Evolutionary conservation across 2,329 filamentous ascomycete species (phyloP).

Genomic region (Aspergillus sp.): DNA sequence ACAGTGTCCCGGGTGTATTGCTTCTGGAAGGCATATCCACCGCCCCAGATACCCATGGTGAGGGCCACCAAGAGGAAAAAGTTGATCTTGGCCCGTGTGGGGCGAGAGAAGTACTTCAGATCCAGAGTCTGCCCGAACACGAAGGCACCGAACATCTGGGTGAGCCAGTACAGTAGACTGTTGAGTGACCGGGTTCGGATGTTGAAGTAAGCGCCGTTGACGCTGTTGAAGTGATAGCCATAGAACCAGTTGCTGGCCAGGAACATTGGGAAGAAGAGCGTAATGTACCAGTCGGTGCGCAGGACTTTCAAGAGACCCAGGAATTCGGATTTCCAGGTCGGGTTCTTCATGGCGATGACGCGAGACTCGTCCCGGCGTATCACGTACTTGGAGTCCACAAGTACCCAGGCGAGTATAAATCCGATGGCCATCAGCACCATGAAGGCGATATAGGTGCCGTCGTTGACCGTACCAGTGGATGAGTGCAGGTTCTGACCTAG

Average conservation of each 20-base stretch:
- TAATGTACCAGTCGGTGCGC: slow-evolving; percentile 60
- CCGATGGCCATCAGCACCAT: slow-evolving; percentile 72
- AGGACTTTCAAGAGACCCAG: slow-evolving; percentile 67
- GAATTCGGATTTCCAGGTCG: slow-evolving; percentile 74
- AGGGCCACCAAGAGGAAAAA: slow-evolving; percentile 56
- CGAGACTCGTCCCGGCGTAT: slow-evolving; percentile 68
- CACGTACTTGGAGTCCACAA: slow-evolving; percentile 65
- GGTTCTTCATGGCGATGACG: slow-evolving; percentile 84
- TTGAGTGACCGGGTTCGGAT: slow-evolving; percentile 69
- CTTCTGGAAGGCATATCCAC: slow-evolving; percentile 69
- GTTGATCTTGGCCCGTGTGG: slow-evolving; percentile 57
- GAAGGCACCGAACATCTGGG: slow-evolving; percentile 69
- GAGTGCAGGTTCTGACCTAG: slow-evolving; percentile 41
- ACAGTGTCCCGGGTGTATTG: slow-evolving; percentile 44
- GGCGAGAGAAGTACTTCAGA: slow-evolving; percentile 50
- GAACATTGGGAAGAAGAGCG: slow-evolving; percentile 75
- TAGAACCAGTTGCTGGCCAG: slow-evolving; percentile 73
- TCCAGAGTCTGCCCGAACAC: slow-evolving; percentile 68
- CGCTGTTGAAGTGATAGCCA: slow-evolving; percentile 67
- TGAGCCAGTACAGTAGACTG: slow-evolving; percentile 67
- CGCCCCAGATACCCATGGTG: slow-evolving; percentile 74
- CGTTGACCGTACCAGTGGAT: slow-evolving; percentile 37
- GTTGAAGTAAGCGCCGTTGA: slow-evolving; percentile 65
- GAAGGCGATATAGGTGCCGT: slow-evolving; percentile 84
- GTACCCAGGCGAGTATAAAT: slow-evolving; percentile 58